Conservation (phyloP, 768 basidiomycete genomes). For the Trametes coccinea region DNA sequence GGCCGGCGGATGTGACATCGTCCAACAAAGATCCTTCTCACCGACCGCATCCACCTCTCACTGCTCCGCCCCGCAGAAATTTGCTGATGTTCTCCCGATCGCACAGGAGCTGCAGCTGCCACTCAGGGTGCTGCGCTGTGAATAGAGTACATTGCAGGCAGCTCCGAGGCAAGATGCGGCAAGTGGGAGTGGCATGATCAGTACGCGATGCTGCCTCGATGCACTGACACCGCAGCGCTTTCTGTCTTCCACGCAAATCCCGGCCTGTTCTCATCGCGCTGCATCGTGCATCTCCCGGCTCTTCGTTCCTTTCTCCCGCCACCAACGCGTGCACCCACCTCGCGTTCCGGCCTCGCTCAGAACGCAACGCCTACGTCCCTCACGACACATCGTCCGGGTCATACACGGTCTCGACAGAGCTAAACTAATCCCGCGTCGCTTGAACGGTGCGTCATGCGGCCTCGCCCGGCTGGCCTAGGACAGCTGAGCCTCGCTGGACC, state of each 20-base stretch:
- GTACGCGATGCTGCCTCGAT: background rate
- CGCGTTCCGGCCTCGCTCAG: background rate
- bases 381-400: background rate
- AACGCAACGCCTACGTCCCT: background rate
- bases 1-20: slow-evolving; percentile 9
- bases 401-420: background rate
- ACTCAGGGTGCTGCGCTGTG: background rate
- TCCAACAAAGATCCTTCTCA: slow-evolving; percentile 2
- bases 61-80: background rate
- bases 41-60: background rate
- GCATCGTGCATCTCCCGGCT: no score
- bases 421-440: background rate
- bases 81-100: background rate
- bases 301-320: background rate
- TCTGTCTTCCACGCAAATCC: background rate
- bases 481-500: background rate
- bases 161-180: no score
- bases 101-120: background rate
- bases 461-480: background rate
- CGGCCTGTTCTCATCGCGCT: background rate
- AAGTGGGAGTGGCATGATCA: background rate
- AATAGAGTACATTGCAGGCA: background rate
- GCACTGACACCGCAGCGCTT: background rate
- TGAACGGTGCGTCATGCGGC: slow-evolving; percentile 1
- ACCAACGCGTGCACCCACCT: background rate